Conservation (phyloP, 1,284 basidiomycete species). For the Malassezia yamatoensis region DNA sequence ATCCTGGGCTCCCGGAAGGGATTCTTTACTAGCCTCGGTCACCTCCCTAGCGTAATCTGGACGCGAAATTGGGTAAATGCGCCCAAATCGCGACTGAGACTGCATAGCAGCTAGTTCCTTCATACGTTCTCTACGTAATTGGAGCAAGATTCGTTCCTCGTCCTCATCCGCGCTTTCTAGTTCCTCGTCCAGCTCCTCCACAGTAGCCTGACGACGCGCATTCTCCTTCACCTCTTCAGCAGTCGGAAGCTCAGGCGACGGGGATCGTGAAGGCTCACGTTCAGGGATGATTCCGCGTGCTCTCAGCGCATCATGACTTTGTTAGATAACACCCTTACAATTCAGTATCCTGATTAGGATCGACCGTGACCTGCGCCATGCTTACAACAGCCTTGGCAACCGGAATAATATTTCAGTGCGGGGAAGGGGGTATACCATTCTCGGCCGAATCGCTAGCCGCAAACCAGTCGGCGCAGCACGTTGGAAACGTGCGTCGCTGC, state of each 20-base stretch:
- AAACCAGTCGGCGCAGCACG: too few relatives aligned
- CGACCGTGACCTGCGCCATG: conserved; percentile 30
- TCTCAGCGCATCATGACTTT: conserved; percentile 41
- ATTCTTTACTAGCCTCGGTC: conserved; percentile 72
- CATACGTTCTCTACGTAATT: conserved; percentile 60
- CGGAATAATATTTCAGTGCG: neutral
- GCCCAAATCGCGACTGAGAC: conserved; percentile 66
- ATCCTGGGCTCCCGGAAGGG: conserved; percentile 7
- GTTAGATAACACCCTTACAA: conserved; percentile 20
- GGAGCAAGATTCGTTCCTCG: conserved; percentile 64
- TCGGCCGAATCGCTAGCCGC: neutral
- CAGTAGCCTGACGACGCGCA: conserved; percentile 28
- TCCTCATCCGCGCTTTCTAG: conserved; percentile 54
- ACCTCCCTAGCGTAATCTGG: conserved; percentile 92
- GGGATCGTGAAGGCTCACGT: conserved; percentile 39
- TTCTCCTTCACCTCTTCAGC: conserved; percentile 21
- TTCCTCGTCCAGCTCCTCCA: conserved; percentile 29
- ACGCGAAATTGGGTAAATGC: conserved; percentile 73
- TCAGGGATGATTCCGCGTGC: conserved; percentile 44
- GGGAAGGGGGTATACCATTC: too few relatives aligned
- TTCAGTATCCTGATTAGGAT: conserved; percentile 39
- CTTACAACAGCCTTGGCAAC: neutral
- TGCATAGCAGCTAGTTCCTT: conserved; percentile 59
- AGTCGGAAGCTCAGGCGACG: conserved; percentile 37
- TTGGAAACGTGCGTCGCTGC: neutral